Evolutionary conservation across 805 yeast genomes (phyloP).

Genomic region (Kluyveromyces dobzhanskii): DNA sequence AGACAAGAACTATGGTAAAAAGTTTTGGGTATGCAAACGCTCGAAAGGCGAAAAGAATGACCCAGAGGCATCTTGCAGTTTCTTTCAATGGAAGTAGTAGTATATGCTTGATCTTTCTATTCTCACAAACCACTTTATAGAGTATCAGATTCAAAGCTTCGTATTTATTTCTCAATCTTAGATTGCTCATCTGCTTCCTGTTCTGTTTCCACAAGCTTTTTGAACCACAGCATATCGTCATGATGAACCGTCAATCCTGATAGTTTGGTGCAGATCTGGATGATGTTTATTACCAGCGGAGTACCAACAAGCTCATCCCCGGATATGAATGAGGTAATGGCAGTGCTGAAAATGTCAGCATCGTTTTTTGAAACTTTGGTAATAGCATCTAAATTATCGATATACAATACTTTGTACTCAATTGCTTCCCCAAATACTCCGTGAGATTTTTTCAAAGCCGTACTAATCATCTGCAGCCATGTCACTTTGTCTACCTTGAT

Average conservation of each 20-base stretch:
- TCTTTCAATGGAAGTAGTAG: slow-evolving; percentile 39
- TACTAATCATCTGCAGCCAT: slow-evolving; percentile 32
- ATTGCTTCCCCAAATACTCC: slow-evolving; percentile 36
- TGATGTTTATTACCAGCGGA: slow-evolving; percentile 17
- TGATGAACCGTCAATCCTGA: slow-evolving; percentile 19
- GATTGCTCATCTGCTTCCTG: slow-evolving; percentile 1
- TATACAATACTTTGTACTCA: slow-evolving; percentile 26
- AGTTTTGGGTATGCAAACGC: slow-evolving; percentile 47
- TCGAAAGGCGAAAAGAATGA: slow-evolving; percentile 26
- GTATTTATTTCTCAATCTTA: too few species aligned
- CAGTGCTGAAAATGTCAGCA: slow-evolving; percentile 20
- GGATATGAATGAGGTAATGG: slow-evolving; percentile 28
- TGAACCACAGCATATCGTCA: slow-evolving; percentile 23
- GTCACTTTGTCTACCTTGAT: slow-evolving; percentile 28
- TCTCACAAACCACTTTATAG: too few species aligned
- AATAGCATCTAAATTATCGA: slow-evolving; percentile 17
- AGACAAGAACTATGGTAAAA: slow-evolving; percentile 36
- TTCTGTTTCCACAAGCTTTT: slow-evolving; percentile 13
- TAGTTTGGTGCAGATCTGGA: slow-evolving; percentile 18
- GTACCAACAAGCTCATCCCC: slow-evolving; percentile 21
- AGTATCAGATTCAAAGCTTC: too few species aligned
- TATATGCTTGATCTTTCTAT: not conserved
- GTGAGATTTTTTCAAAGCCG: slow-evolving; percentile 30
- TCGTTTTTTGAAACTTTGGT: slow-evolving; percentile 26
- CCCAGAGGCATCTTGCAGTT: slow-evolving; percentile 38